phyloP scores from a whole-genome alignment of 768 basidiomycete genomes.

The Lactifluus hygrophoroides region DNA sequence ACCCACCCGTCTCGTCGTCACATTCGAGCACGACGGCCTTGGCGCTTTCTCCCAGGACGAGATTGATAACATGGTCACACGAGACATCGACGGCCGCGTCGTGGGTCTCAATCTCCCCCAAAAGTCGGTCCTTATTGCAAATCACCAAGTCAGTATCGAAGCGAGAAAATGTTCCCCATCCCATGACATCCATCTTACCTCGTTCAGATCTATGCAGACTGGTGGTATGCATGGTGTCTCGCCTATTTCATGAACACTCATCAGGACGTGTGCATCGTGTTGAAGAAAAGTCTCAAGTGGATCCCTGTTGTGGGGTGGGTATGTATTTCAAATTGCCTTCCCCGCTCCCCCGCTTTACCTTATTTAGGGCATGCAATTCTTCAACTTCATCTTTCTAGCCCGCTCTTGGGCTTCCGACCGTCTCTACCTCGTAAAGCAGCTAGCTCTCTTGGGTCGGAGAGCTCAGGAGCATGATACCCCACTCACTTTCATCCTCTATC shows the following conservation, averaged over 20 bases:
- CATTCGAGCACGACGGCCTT: slow-evolving; percentile 62
- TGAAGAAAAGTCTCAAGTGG: slow-evolving; percentile 86
- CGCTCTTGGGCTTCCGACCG: slow-evolving; percentile 88
- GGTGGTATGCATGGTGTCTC: slow-evolving; percentile 84
- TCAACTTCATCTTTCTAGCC: slow-evolving; percentile 85
- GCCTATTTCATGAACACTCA: slow-evolving; percentile 62
- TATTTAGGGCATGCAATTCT: slow-evolving; percentile 89
- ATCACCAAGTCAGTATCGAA: slow-evolving; percentile 65
- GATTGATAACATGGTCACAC: slow-evolving; percentile 46
- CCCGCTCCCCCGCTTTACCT: neutral
- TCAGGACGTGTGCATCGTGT: slow-evolving; percentile 75
- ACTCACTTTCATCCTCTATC: slow-evolving; percentile 81
- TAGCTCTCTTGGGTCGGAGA: slow-evolving; percentile 59
- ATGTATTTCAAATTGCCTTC: slow-evolving; percentile 21
- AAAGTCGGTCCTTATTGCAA: slow-evolving; percentile 78
- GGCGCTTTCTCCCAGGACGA: slow-evolving; percentile 57
- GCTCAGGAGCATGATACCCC: slow-evolving; percentile 64
- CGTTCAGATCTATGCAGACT: slow-evolving; percentile 62
- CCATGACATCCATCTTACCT: neutral
- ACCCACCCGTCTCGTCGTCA: slow-evolving; percentile 61
- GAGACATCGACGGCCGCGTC: slow-evolving; percentile 48
- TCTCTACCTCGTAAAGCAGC: slow-evolving; percentile 50
- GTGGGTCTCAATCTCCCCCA: slow-evolving; percentile 60
- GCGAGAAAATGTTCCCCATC: neutral
- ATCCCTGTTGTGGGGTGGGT: slow-evolving; percentile 88